Conservation (phyloP, 2,329 filamentous ascomycete species). For the Pezicula neosporulosa region DNA sequence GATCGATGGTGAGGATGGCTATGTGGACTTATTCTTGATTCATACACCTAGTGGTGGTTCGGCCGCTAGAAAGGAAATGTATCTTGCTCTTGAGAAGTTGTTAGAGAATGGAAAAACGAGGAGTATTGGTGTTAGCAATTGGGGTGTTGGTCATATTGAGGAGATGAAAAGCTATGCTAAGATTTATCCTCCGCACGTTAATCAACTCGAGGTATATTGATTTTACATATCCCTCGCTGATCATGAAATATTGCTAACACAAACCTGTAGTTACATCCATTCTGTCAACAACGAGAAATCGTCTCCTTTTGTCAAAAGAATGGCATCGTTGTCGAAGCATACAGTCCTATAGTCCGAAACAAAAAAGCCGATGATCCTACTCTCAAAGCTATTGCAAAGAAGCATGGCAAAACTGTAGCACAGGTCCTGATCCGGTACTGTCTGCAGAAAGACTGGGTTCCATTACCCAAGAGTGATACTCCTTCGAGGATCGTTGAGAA, state of each 20-base stretch:
- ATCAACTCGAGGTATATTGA: slow-evolving; percentile 61
- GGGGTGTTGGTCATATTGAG: slow-evolving; percentile 63
- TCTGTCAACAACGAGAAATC: slow-evolving; percentile 57
- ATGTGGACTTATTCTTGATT: slow-evolving; percentile 70
- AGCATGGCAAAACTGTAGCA: slow-evolving; percentile 55
- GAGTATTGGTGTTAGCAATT: slow-evolving; percentile 73
- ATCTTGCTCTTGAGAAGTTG: slow-evolving; percentile 62
- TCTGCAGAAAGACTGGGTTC: slow-evolving; percentile 67
- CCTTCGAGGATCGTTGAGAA: slow-evolving; percentile 57
- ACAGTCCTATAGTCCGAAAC: slow-evolving; percentile 54
- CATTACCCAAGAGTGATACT: slow-evolving; percentile 63
- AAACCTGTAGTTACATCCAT: slow-evolving; percentile 64
- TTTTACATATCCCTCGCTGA: slow-evolving; percentile 22
- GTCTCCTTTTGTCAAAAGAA: slow-evolving; percentile 44
- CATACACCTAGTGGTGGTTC: slow-evolving; percentile 58
- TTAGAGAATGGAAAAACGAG: slow-evolving; percentile 56
- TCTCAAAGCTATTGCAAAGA: slow-evolving; percentile 52
- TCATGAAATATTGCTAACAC: slow-evolving; percentile 28
- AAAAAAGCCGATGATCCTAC: slow-evolving; percentile 58
- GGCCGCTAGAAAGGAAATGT: slow-evolving; percentile 56
- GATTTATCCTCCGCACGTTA: slow-evolving; percentile 67
- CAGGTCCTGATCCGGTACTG: slow-evolving; percentile 68
- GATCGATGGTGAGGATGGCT: slow-evolving; percentile 53
- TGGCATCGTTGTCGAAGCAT: slow-evolving; percentile 50
- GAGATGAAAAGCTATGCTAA: slow-evolving; percentile 64